phyloP scores from a whole-genome alignment of 352 stramenopile genomes.

The Stephanocyclus meneghinianus region DNA sequence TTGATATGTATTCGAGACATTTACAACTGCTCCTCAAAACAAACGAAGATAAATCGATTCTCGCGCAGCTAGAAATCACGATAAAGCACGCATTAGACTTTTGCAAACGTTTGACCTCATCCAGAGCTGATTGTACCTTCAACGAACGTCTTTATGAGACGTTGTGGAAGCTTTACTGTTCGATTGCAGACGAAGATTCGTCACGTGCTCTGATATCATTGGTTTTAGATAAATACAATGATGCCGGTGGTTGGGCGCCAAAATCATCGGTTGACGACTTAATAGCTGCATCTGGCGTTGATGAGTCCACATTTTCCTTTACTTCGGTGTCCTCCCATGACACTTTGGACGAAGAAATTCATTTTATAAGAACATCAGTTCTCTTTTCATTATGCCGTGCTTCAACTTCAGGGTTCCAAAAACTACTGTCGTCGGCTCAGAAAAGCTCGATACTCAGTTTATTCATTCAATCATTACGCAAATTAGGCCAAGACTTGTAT shows the following conservation, averaged over 20 bases:
- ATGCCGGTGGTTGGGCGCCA: conserved; percentile 18
- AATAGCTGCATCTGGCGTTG: neutral
- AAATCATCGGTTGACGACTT: neutral
- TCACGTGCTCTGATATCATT: conserved; percentile 40
- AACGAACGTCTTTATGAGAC: conserved; percentile 9
- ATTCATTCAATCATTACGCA: conserved; percentile 28
- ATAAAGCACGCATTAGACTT: conserved; percentile 36
- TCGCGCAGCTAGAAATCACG: conserved; percentile 37
- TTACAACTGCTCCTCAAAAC: conserved; percentile 34
- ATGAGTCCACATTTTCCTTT: conserved; percentile 35
- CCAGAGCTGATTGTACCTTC: neutral
- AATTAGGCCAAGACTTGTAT: conserved; percentile 43
- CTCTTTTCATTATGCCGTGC: conserved; percentile 21
- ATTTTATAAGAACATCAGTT: conserved; percentile 24
- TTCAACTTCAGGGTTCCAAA: conserved; percentile 11
- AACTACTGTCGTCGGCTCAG: conserved; percentile 19
- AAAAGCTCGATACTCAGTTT: conserved; percentile 24
- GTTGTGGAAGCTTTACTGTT: conserved; percentile 37
- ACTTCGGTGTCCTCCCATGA: conserved; percentile 32
- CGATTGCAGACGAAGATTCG: conserved; percentile 44
- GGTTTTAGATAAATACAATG: conserved; percentile 23
- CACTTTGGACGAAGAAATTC: conserved; percentile 29
- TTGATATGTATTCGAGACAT: conserved; percentile 36
- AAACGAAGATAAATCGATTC: conserved; percentile 19
- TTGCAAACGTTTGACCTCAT: conserved; percentile 13